Conservation (phyloP, 1,284 basidiomycete genomes). For the Lentinus polychrous region DNA sequence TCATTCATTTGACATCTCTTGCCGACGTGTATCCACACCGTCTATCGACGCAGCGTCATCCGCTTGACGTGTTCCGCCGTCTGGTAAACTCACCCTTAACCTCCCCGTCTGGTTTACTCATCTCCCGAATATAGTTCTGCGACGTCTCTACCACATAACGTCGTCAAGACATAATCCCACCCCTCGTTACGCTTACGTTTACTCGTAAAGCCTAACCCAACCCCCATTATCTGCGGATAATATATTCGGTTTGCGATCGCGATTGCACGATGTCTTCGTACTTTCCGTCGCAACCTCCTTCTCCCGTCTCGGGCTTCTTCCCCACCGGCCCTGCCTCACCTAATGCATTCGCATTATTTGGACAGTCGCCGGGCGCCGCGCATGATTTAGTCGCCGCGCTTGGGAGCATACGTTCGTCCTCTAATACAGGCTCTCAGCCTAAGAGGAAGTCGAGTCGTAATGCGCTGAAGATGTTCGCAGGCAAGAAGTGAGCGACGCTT, state of each 20-base stretch:
- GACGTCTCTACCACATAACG: not conserved
- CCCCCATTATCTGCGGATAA: not conserved
- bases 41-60: too few species aligned
- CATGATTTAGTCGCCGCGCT: conserved; percentile 62
- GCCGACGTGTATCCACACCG: too few species aligned
- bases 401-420: conserved; percentile 22
- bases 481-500: conserved; percentile 21
- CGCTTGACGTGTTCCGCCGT: too few species aligned
- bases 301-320: conserved; percentile 28
- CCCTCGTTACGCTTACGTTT: conserved; percentile 1
- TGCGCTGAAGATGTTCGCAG: conserved; percentile 29
- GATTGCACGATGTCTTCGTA: conserved; percentile 24
- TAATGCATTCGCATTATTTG: conserved; percentile 57
- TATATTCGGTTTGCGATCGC: not conserved
- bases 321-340: conserved; percentile 29
- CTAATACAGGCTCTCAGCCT: conserved; percentile 9
- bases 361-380: conserved; percentile 59
- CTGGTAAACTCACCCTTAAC: too few species aligned
- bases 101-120: too few species aligned
- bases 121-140: too few species aligned
- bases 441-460: conserved; percentile 23
- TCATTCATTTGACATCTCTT: too few species aligned
- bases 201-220: not conserved
- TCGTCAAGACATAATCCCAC: not conserved
- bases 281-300: conserved; percentile 23